Evolutionary conservation across 2,329 filamentous ascomycete species (phyloP).

Genomic region (Aspergillus sp.): DNA sequence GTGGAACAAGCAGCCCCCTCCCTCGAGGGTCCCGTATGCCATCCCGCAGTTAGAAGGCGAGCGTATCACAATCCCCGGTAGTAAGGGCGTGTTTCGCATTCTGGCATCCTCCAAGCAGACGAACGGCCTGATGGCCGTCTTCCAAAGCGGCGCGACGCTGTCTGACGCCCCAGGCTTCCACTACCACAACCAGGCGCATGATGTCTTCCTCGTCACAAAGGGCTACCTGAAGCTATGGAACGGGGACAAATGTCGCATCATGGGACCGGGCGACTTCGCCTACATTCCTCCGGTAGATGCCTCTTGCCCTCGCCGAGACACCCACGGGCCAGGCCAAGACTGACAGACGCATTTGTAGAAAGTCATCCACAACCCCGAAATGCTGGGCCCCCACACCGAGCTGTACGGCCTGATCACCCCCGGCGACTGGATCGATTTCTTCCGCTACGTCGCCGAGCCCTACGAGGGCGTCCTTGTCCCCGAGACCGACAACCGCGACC

Average conservation of each 20-base stretch:
- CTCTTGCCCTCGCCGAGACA: background rate
- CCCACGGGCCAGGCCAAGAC: background rate
- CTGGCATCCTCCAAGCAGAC: conserved; percentile 54
- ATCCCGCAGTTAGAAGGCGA: conserved; percentile 53
- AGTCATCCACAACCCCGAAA: conserved; percentile 56
- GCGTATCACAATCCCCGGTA: conserved; percentile 52
- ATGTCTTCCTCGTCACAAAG: conserved; percentile 58
- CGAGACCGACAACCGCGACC: conserved; percentile 52
- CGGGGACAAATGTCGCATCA: conserved; percentile 54
- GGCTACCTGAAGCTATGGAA: conserved; percentile 58
- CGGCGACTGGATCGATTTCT: conserved; percentile 62
- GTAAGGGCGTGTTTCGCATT: conserved; percentile 53
- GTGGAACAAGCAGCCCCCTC: conserved; percentile 35
- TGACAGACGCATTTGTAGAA: conserved; percentile 29
- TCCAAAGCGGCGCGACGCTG: conserved; percentile 48
- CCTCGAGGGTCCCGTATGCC: conserved; percentile 43
- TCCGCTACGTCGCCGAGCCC: conserved; percentile 56
- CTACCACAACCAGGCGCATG: conserved; percentile 57
- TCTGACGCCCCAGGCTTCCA: conserved; percentile 50
- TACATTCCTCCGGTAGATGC: conserved; percentile 54
- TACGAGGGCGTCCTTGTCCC: conserved; percentile 53
- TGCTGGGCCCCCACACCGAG: conserved; percentile 56
- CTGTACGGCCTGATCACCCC: conserved; percentile 55
- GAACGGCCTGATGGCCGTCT: conserved; percentile 51
- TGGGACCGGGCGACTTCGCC: conserved; percentile 58